These are phyloP conservation scores for Lasiosphaeria miniovina DNA, from an alignment of 495 filamentous ascomycete species.

Conservation along the genomic window DNA sequence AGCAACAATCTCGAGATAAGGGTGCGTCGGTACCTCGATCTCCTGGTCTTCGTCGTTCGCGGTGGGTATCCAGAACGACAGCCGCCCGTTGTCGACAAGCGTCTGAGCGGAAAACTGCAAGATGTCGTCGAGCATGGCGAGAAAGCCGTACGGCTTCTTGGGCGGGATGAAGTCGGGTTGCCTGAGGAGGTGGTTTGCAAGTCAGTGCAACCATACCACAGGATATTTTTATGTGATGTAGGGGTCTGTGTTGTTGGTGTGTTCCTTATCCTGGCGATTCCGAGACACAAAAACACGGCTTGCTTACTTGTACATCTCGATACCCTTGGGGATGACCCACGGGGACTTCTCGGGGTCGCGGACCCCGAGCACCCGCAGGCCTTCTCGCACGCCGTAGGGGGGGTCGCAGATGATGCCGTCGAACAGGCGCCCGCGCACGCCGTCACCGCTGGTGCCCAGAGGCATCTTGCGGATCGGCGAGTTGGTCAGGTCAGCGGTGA, in stretches of 20 bases:
- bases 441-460: conserved; percentile 18
- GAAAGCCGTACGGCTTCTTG: conserved; percentile 86
- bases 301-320: conserved; percentile 64
- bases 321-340: conserved; percentile 66
- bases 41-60: conserved; percentile 72
- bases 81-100: conserved; percentile 77
- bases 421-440: conserved; percentile 52
- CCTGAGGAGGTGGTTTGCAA: conserved; percentile 34
- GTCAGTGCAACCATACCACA: not conserved
- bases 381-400: conserved; percentile 95
- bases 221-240: too few relatives aligned
- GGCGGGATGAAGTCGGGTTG: conserved; percentile 79
- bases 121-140: conserved; percentile 84
- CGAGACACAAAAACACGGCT: not conserved
- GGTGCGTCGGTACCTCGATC: conserved; percentile 73
- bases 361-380: conserved; percentile 78
- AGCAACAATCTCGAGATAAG: conserved; percentile 68
- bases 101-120: conserved; percentile 72
- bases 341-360: conserved; percentile 60
- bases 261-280: not conserved
- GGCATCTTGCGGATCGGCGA: conserved; percentile 60
- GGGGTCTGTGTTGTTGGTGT: not conserved
- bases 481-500: conserved; percentile 87
- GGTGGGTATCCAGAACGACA: conserved; percentile 98
- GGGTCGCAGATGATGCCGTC: conserved; percentile 97